Conservation (phyloP, 75 land plant genomes). For the Azolla pinnata region DNA sequence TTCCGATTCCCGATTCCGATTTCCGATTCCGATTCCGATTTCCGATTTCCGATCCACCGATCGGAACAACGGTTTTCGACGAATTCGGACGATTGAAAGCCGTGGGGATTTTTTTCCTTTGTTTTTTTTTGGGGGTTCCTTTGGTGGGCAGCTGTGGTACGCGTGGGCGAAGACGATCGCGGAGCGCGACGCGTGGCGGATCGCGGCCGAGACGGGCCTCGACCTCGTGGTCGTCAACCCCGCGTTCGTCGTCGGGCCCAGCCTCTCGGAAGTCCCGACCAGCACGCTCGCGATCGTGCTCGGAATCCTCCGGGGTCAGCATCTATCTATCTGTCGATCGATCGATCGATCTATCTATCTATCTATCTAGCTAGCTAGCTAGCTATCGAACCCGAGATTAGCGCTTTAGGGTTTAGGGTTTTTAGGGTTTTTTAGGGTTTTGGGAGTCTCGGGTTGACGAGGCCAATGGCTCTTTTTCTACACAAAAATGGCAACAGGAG, state of each 20-base stretch:
- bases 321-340: neutral
- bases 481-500: no score
- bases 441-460: no score
- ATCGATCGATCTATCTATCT: no score
- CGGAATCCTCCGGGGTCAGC: slow-evolving; percentile 47
- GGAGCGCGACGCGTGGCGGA: slow-evolving; percentile 67
- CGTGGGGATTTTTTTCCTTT: neutral
- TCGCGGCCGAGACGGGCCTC: slow-evolving; percentile 43
- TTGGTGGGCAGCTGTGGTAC: slow-evolving; percentile 61
- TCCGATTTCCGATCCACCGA: neutral
- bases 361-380: no score
- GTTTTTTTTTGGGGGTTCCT: neutral
- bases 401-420: no score
- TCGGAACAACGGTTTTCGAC: no score
- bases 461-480: no score
- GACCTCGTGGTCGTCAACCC: slow-evolving; percentile 87
- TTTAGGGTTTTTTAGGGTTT: no score
- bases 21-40: neutral
- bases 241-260: slow-evolving; percentile 76
- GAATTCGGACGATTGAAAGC: no score
- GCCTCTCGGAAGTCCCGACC: slow-evolving; percentile 63
- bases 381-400: neutral
- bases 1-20: no score
- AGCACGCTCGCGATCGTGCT: slow-evolving; percentile 62
- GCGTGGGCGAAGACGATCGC: slow-evolving; percentile 82